A percentile compares a stretch with the other conserved stretches of the same genome.
Evolutionary conservation across 2,329 filamentous ascomycete genomes (phyloP).

Genomic region (Tolypocladium endophyticum): DNA sequence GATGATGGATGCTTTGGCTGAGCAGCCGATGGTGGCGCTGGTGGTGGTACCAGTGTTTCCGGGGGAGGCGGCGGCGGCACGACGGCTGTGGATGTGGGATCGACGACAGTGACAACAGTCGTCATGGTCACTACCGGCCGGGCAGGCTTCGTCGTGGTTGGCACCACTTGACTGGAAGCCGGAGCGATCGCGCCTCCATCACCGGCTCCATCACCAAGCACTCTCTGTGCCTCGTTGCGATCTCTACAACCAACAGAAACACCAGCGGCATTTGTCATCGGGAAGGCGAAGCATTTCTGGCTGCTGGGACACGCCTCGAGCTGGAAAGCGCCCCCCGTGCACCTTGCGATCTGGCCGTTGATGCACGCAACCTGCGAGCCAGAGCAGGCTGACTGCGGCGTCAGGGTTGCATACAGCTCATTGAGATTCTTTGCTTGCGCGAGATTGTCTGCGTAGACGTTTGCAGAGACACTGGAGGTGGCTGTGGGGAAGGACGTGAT

Average conservation of each 20-base stretch:
- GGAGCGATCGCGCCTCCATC: not conserved
- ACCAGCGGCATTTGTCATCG: slow-evolving; percentile 36
- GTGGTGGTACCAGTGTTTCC: slow-evolving; percentile 5
- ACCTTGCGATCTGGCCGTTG: slow-evolving; percentile 35
- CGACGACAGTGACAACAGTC: slow-evolving; percentile 17
- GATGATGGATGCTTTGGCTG: not conserved
- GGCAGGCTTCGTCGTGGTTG: slow-evolving; percentile 4
- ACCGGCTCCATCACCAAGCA: slow-evolving; percentile 25
- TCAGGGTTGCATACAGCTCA: slow-evolving; percentile 31
- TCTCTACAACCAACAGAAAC: slow-evolving; percentile 39
- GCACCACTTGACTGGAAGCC: not conserved
- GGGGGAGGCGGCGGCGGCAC: not conserved
- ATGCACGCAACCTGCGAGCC: slow-evolving; percentile 41
- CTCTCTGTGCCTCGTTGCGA: slow-evolving; percentile 24
- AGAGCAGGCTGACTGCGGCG: slow-evolving; percentile 34
- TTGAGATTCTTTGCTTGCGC: slow-evolving; percentile 35
- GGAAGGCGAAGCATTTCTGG: slow-evolving; percentile 41
- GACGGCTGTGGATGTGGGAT: slow-evolving; percentile 3
- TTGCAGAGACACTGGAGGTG: slow-evolving; percentile 29
- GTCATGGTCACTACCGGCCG: slow-evolving; percentile 18
- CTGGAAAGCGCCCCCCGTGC: slow-evolving; percentile 30
- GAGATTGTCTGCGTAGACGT: slow-evolving; percentile 34
- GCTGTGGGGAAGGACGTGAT: slow-evolving; percentile 22
- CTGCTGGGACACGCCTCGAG: slow-evolving; percentile 25
- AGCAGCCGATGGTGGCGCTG: not conserved